Conservation (phyloP, 306 rosid genomes). For the Psophocarpus tetragonolobus region DNA sequence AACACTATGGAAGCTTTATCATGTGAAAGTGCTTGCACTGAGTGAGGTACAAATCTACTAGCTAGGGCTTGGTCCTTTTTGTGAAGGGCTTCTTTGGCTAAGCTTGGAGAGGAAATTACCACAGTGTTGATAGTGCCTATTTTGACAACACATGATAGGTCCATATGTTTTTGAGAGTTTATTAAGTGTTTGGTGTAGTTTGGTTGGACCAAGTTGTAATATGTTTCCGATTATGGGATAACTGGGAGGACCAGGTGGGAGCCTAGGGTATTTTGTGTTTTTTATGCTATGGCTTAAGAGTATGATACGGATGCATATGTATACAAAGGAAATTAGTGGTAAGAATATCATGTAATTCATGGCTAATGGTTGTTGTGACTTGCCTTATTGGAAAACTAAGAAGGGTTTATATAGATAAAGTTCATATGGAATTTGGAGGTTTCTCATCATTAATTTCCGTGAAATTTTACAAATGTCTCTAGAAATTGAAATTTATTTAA, state of each 20-base stretch:
- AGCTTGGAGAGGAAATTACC: constrained; percentile 33
- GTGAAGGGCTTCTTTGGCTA: constrained; percentile 34
- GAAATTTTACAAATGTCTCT: too few relatives aligned
- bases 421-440: too few relatives aligned
- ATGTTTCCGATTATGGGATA: constrained; percentile 55
- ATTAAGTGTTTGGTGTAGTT: constrained; percentile 44
- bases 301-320: neutral
- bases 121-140: constrained; percentile 32
- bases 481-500: too few relatives aligned
- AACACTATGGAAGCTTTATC: constrained; percentile 3
- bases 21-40: constrained; percentile 27
- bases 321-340: neutral
- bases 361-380: neutral
- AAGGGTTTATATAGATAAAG: neutral
- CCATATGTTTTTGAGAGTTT: constrained; percentile 30
- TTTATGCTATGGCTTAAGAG: neutral
- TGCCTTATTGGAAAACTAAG: neutral
- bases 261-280: neutral
- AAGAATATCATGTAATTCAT: constrained; percentile 9
- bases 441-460: too few relatives aligned
- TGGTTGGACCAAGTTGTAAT: constrained; percentile 38
- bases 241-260: constrained; percentile 59
- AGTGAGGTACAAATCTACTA: neutral
- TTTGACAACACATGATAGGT: constrained; percentile 21
- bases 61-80: constrained; percentile 33